Evolutionary conservation across 345 rosid genomes (phyloP).

Genomic region (Microthlaspi erraticum): DNA sequence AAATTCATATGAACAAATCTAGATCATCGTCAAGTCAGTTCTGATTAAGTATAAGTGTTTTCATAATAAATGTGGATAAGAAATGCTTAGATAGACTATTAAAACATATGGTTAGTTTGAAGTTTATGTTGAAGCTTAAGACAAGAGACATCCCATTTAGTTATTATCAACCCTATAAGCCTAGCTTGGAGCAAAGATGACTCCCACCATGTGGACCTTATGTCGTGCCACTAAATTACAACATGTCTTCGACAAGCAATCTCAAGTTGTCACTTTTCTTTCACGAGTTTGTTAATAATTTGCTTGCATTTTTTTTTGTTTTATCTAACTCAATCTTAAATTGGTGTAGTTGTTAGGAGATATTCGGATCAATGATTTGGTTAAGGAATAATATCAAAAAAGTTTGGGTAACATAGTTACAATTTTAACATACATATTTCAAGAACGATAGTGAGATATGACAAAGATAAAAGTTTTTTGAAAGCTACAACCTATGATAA

Average conservation of each 20-base stretch:
- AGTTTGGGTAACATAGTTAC: background rate
- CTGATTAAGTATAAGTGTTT: background rate
- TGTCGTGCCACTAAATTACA: slow-evolving; percentile 41
- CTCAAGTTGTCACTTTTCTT: slow-evolving; percentile 40
- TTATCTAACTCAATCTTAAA: slow-evolving; percentile 14
- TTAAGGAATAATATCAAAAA: background rate
- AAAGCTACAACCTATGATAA: too few relatives aligned
- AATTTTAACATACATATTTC: background rate
- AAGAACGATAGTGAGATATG: background rate
- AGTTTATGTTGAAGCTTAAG: slow-evolving; percentile 34
- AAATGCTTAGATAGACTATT: background rate
- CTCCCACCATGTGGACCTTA: slow-evolving; percentile 37
- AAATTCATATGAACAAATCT: background rate
- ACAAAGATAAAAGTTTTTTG: too few relatives aligned
- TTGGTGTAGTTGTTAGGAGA: slow-evolving; percentile 1
- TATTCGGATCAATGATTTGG: slow-evolving; percentile 12
- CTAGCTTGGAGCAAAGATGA: slow-evolving; percentile 39
- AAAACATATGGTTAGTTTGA: slow-evolving; percentile 7
- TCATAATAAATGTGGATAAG: slow-evolving; percentile 1
- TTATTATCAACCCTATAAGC: slow-evolving; percentile 32
- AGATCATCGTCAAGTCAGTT: too few relatives aligned
- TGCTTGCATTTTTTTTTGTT: background rate
- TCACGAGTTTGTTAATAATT: slow-evolving; percentile 30
- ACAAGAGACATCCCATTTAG: slow-evolving; percentile 14
- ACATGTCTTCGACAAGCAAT: slow-evolving; percentile 41